A percentile compares a stretch with the other conserved stretches of the same genome.
These are phyloP conservation scores for Neophaeococcomyces aloes DNA, from an alignment of 2,329 filamentous ascomycete species.

Conservation along the genomic window DNA sequence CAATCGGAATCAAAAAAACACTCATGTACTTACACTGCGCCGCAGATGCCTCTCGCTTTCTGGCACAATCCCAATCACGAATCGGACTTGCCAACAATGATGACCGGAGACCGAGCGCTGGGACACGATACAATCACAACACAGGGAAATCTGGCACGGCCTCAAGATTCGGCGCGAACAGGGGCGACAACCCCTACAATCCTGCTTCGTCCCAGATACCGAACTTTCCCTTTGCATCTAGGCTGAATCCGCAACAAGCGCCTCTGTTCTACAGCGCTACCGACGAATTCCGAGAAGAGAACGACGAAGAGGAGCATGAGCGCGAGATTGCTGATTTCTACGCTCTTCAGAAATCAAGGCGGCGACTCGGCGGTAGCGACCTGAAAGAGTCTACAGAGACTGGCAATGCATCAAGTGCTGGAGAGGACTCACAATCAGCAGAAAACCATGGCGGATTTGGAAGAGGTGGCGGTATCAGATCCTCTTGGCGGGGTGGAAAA, in stretches of 20 bases:
- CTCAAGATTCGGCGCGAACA: conserved; percentile 39
- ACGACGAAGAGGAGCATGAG: conserved; percentile 83
- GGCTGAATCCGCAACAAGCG: conserved; percentile 62
- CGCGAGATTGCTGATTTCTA: conserved; percentile 89
- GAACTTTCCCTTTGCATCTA: conserved; percentile 68
- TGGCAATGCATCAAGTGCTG: conserved; percentile 52
- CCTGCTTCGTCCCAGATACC: conserved; percentile 59
- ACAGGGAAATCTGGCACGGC: conserved; percentile 38
- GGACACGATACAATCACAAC: conserved; percentile 33
- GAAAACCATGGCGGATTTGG: conserved; percentile 31
- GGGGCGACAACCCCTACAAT: conserved; percentile 65
- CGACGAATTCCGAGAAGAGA: conserved; percentile 84
- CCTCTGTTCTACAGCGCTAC: conserved; percentile 90
- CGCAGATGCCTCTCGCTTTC: conserved; percentile 93
- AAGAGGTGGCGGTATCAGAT: conserved; percentile 42
- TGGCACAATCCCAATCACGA: conserved; percentile 90
- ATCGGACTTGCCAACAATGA: conserved; percentile 60
- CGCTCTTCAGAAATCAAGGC: conserved; percentile 77
- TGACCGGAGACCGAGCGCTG: conserved; percentile 36
- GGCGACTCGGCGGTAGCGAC: conserved; percentile 75
- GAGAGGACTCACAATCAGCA: conserved; percentile 39
- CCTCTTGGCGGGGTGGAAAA: conserved; percentile 46
- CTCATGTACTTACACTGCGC: too few species aligned
- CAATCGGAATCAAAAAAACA: too few species aligned
- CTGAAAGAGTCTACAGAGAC: conserved; percentile 80